Base-by-base conservation (phyloP, 1,284 basidiomycete genomes). In the Ganoderma meredithae region DNA sequence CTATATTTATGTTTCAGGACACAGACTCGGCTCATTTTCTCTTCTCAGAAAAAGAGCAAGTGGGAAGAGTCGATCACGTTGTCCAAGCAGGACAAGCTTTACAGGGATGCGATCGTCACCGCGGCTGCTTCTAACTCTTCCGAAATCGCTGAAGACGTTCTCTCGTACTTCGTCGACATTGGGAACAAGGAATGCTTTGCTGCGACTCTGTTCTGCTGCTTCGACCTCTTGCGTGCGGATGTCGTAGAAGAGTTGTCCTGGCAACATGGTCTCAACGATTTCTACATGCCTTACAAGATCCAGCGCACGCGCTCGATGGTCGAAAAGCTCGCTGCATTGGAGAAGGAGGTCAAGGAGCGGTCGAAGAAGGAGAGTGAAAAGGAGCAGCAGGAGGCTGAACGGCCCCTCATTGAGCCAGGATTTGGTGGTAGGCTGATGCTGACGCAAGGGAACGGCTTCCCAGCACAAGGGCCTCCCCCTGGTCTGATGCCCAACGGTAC, bases 101-200 rank as follows among this genome's bases (percentile, higher is more conserved):
- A 95, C 89, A 94, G 95, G 78, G 98, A 99, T 78, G 94, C 97
- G 4, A 96, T 99, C 83, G 81, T 96, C 77, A 99, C 97, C 0
- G 96, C 97, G 1, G 92, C 97, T 0, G 84, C 87, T n/a, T 97
- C 95, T 8, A 84, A 78, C 47, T 90, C 88, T 33, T 90, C 87
- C 8, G 93, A 96, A 66, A 94, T 99, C 43, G 94, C 95, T 2
- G 97, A 99, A 80, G 98, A 99, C 68, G 85, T 99, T 19, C 84
- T 98, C 25, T 91, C 90, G 10, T 99, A 97, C 83, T 97, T 96
- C 78, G 95, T 98, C 72, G 94, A 96, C 79, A 98, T 99, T 72
- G 98, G 98, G 49, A 98, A 97, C 87, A 97, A 96, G 83, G 98
- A 99, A 80, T 97, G 95, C 81, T 99, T 98, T 80, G 92, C 96